Evolutionary conservation across 768 basidiomycete species (phyloP), one percentile per base, ranked within the genome.

Genomic region (Solioccasus polychromus): DNA sequence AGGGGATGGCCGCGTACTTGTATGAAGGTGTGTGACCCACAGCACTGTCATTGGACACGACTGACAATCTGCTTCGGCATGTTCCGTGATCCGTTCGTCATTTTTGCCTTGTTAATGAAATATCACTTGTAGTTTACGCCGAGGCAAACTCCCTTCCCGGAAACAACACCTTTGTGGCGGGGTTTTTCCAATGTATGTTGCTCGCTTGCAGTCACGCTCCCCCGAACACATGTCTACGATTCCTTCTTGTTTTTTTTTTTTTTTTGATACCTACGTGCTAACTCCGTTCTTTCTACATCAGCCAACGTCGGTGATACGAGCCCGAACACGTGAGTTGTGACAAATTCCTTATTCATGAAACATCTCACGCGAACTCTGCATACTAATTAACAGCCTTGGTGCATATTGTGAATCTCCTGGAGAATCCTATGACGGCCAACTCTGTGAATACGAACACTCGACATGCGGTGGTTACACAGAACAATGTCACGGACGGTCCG

Each of bases 251-350:
- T n/a, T n/a, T n/a, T n/a, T n/a, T n/a, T n/a, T n/a, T n/a, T n/a
- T n/a, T n/a, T n/a, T n/a, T n/a, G n/a, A n/a, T n/a, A n/a, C n/a
- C n/a, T n/a, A n/a, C 17, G 29, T 18, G n/a, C 44, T 51, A 29
- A 57, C 8, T 0, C 18, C 6, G 6, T 35, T 44, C 15, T 9
- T 43, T 42, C 18, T 12, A 10, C 26, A 19, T 28, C 50, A 87
- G 84, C 85, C n/a, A 88, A 88, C 50, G 85, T 89, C 34, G 85
- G 88, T 3, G 85, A 88, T 57, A 85, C 83, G 23, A 85, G 75
- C 50, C 87, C 87, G 11, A 89, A 91, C 60, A 88, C 83, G 83
- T 87, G 47, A 59, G 83, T 71, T 37, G 38, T 19, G 8, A 28
- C 4, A 28, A 8, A 2, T n/a, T 28, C 5, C 23, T 14, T 14